These are phyloP conservation scores for Fusarium sp. DNA, from an alignment of 2,329 filamentous ascomycete species.

Conservation along the genomic window DNA sequence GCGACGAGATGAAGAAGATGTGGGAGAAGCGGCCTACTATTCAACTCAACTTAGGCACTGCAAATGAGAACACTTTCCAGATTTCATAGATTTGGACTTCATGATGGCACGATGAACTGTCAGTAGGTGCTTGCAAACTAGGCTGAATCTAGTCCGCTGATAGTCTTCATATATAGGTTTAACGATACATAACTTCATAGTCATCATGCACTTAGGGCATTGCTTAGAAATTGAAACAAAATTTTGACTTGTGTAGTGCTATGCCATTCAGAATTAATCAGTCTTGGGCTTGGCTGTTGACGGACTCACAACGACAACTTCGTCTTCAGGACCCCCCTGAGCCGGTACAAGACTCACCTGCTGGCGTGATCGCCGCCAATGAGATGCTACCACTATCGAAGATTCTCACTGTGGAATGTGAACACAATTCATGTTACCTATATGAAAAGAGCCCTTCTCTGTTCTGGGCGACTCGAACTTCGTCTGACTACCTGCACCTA, in stretches of 20 bases:
- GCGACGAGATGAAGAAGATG: not conserved
- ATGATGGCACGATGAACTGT: not conserved
- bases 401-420: conserved; percentile 2
- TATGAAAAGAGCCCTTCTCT: too few relatives aligned
- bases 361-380: conserved; percentile 3
- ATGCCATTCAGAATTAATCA: not conserved
- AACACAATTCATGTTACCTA: not conserved
- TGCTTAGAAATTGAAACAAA: not conserved
- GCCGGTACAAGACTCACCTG: conserved; percentile 48
- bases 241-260: not conserved
- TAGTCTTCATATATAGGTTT: not conserved
- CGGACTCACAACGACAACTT: not conserved
- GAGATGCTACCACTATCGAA: not conserved
- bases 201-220: not conserved
- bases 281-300: not conserved
- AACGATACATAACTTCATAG: not conserved
- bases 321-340: conserved; percentile 38
- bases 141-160: not conserved
- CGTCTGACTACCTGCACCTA: too few relatives aligned
- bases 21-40: conserved; percentile 2
- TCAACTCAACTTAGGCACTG: not conserved
- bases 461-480: too few relatives aligned
- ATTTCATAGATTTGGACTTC: not conserved
- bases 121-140: not conserved
- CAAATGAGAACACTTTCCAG: not conserved